These are phyloP conservation scores for Acanthamoeba lenticulata DNA, from an alignment of 208 protist genomes.

Conservation along the genomic window DNA sequence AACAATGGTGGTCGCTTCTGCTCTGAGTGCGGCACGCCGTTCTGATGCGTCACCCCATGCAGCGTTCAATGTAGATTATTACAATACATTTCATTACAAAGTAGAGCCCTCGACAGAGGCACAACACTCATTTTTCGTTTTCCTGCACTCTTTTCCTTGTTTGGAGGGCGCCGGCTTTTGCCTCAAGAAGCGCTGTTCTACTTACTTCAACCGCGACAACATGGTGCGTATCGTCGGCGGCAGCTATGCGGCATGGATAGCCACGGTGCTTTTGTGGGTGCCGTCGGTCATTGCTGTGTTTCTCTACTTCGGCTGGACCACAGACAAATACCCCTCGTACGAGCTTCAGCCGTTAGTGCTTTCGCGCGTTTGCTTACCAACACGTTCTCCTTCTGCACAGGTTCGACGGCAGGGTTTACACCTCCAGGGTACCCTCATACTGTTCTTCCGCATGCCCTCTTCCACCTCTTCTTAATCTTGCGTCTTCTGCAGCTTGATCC, in stretches of 20 bases:
- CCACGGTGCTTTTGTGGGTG: constrained; percentile 20
- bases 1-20: neutral
- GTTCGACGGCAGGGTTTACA: neutral
- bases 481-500: neutral
- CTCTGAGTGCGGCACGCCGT: neutral
- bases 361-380: no score
- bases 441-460: neutral
- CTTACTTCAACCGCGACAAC: neutral
- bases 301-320: constrained; percentile 53
- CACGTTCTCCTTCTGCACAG: neutral
- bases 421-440: neutral
- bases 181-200: neutral
- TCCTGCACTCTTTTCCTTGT: neutral
- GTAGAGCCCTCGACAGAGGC: no score
- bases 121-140: no score
- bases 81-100: no score
- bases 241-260: constrained; percentile 33
- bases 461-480: neutral
- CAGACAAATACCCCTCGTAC: neutral
- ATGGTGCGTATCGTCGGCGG: constrained; percentile 9
- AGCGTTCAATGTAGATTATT: neutral
- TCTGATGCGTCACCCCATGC: neutral
- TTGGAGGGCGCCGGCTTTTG: neutral
- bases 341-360: neutral
- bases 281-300: constrained; percentile 15